Base-by-base conservation (phyloP, 352 stramenopile species). In the Globisporangium nagaii region DNA sequence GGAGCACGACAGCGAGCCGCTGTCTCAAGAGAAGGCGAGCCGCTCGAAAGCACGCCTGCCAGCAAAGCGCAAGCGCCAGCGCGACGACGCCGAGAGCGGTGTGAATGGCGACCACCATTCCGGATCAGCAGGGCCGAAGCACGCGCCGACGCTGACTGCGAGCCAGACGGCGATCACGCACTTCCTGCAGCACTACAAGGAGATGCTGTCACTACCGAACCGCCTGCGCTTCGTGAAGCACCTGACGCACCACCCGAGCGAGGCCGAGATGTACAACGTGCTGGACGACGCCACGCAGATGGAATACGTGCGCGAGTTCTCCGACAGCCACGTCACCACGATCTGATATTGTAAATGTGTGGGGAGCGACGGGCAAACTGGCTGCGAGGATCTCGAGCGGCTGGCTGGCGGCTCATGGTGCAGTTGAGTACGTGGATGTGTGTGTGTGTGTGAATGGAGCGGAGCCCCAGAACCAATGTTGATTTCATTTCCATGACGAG, bases 191-290 rank as follows among this genome's bases (percentile, higher is more conserved):
- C 56, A 81, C 45, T 65, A 78, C 47, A 73, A 63, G 31, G 41
- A 74, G 0, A 40, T 70, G 20, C 39, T 82, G 43, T 32, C 56
- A 0, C 39, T 60, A 19, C 24, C 60, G 3, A 60, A 47, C 45
- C 69, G 65, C 7, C 53, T 85, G 15, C 55, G 58, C 28, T 71
- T 85, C 17, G 61, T 75, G 40, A 78, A 69, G 32, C 71, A 79
- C 41, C 47, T 85, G 22, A 67, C 74, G 19, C 62, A 72, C 50
- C 70, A 85, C 46, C 52, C 65, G 27, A 51, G 50, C 7, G 74
- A 85, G 22, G 74, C 74, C 40, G 71, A 79, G 56, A 82, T 85
- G 74, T 85, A 80, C 65, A 85, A 83, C 37, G 71, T 85, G 15
- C 45, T 85, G 27, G 74, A 85, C 62, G 56, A 66, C 11, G 67